These are phyloP conservation scores for Centaurea solstitialis DNA, from an alignment of 129 eudicot species.

Conservation along the genomic window DNA sequence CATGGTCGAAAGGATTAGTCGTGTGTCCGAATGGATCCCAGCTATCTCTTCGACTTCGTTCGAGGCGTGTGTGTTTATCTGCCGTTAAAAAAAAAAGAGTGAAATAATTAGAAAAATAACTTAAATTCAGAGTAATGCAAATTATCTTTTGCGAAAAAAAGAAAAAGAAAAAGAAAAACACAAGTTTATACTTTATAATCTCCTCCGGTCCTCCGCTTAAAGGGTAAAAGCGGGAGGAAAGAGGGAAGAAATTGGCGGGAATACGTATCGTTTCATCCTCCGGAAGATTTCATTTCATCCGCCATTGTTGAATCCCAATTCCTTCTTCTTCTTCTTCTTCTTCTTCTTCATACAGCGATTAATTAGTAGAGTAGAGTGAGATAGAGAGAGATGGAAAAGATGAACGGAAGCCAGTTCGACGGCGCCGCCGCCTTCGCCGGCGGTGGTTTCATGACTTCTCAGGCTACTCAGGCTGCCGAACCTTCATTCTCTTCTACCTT, in stretches of 20 bases:
- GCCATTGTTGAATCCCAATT: neutral
- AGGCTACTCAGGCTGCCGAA: slow-evolving; percentile 71
- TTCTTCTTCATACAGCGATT: no score
- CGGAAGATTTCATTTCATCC: neutral
- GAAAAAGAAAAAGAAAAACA: neutral
- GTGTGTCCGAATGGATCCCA: no score
- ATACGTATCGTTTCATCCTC: neutral
- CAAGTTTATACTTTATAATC: no score
- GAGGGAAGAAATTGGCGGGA: slow-evolving; percentile 46
- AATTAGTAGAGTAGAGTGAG: neutral
- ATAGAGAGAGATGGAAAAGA: slow-evolving; percentile 16
- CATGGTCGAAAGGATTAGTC: no score
- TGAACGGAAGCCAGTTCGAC: slow-evolving; percentile 66
- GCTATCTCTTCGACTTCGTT: no score
- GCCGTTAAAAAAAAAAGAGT: no score
- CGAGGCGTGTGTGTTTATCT: no score
- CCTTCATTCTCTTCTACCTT: slow-evolving; percentile 44
- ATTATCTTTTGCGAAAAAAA: neutral
- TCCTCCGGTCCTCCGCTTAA: neutral
- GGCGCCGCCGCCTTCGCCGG: slow-evolving; percentile 89
- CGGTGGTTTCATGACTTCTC: slow-evolving; percentile 89
- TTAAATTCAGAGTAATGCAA: no score
- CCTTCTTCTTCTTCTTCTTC: neutral
- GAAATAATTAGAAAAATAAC: no score
- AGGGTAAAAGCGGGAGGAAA: neutral